Evolutionary conservation across 768 basidiomycete species (phyloP), one percentile per base, ranked within the genome.

Genomic region (Amanita rubescens): DNA sequence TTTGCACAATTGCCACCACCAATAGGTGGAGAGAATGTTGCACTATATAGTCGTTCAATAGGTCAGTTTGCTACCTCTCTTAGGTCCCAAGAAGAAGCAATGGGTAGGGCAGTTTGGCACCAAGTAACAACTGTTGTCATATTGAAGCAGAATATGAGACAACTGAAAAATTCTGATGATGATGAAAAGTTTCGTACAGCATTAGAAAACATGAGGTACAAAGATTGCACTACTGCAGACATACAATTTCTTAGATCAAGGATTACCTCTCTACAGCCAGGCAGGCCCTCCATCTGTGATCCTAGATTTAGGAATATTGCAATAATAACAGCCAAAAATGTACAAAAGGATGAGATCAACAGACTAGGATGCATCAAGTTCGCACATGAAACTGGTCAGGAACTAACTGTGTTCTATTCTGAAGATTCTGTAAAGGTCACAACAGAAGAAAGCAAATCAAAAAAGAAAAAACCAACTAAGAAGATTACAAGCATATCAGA

Each of bases 101-200:
- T n/a, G n/a, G n/a, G n/a, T n/a, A n/a, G n/a, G n/a, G n/a, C n/a
- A n/a, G n/a, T 62, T 2, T 71, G 69, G 71, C 67, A 68, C 51
- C 68, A 69, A 52, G 44, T 72, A n/a, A 69, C 64, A 9, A 67
- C 63, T 9, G 69, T 70, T 17, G 67, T 73, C 3, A 68, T 71
- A 0, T 52, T 72, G 12, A 54, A 56, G 17, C 15, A 70, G 49
- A 72, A 71, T 53, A 70, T 70, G 69, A 15, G 69, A 20, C 67
- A 69, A 51, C n/a, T n/a, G n/a, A n/a, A n/a, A n/a, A n/a, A n/a
- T n/a, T n/a, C n/a, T n/a, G n/a, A n/a, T n/a, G 71, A 74, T 58
- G 20, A 30, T 0, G 59, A 55, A 15, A 56, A 69, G n/a, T n/a
- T n/a, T 10, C 17, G 69, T 14, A 59, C 46, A 2, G 63, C 65